A percentile compares a stretch with the other conserved stretches of the same genome.
Evolutionary conservation across 495 filamentous ascomycete genomes (phyloP).

Genomic region (Aspergillus asperescens): DNA sequence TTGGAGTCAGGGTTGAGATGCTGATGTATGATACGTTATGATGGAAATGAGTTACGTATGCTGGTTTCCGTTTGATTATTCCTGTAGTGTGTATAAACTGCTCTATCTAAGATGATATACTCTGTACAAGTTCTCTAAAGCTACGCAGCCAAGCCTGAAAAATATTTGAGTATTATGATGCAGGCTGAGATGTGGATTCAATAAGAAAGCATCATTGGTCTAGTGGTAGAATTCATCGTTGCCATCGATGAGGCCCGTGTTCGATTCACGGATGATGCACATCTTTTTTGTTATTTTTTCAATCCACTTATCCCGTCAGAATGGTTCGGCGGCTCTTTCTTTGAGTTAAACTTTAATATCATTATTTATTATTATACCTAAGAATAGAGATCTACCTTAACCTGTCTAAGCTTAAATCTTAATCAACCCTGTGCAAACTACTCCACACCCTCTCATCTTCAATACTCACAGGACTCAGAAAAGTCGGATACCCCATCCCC

Average conservation of each 20-base stretch:
- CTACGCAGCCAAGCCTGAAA: not conserved
- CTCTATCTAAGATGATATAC: too few species aligned
- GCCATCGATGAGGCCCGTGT: constrained; percentile 56
- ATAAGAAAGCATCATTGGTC: constrained; percentile 47
- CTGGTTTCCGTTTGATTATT: too few species aligned
- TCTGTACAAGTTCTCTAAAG: not conserved
- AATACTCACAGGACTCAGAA: too few species aligned
- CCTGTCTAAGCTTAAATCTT: too few species aligned
- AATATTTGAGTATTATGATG: not conserved
- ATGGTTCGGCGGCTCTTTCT: not conserved
- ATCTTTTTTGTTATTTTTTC: constrained; percentile 8
- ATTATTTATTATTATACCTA: too few species aligned
- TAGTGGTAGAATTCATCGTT: constrained; percentile 59
- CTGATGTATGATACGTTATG: not conserved
- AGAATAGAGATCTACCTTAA: too few species aligned
- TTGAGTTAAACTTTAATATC: too few species aligned
- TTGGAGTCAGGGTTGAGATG: not conserved
- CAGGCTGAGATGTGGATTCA: not conserved
- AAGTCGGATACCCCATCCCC: too few species aligned
- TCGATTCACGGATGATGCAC: constrained; percentile 56
- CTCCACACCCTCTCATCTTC: too few species aligned
- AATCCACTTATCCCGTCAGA: too few species aligned
- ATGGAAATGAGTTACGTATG: not conserved
- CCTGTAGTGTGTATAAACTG: not conserved
- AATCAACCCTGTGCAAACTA: too few species aligned